Conservation (phyloP, 2,329 filamentous ascomycete genomes). For the Fusarium bactridioides region DNA sequence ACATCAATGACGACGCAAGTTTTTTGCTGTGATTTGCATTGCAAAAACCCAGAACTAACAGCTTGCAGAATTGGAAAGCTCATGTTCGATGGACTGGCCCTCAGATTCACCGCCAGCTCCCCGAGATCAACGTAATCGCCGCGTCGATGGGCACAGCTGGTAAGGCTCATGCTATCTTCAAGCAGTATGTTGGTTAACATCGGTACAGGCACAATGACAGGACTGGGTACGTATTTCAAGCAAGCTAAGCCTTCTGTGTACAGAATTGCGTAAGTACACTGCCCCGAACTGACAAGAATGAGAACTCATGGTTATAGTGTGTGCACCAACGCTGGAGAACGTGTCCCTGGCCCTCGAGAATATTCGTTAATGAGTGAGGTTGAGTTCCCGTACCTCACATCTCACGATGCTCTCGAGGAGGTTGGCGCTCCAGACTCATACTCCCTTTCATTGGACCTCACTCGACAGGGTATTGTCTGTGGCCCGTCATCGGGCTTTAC, state of each 20-base stretch:
- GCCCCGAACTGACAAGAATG: no score
- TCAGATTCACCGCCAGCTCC: constrained; percentile 64
- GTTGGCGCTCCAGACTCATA: constrained; percentile 64
- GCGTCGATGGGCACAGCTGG: constrained; percentile 62
- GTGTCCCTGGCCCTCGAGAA: constrained; percentile 65
- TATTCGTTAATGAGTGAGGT: constrained; percentile 59
- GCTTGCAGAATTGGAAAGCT: constrained; percentile 57
- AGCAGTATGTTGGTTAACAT: background rate
- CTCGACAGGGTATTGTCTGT: constrained; percentile 65
- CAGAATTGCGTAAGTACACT: constrained; percentile 42
- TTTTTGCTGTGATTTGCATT: accelerated
- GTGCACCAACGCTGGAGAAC: constrained; percentile 64
- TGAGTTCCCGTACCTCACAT: constrained; percentile 63
- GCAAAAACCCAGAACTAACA: background rate
- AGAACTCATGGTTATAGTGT: constrained; percentile 51
- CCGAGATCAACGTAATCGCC: constrained; percentile 63
- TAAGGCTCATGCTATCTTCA: background rate
- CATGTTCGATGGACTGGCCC: constrained; percentile 67
- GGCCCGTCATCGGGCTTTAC: constrained; percentile 69
- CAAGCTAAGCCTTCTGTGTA: constrained; percentile 57
- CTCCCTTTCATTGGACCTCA: constrained; percentile 61
- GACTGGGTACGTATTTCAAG: constrained; percentile 60
- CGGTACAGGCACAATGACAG: constrained; percentile 53
- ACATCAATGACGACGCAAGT: constrained; percentile 45
- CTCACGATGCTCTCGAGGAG: constrained; percentile 63